These are phyloP conservation scores for Cyberlindnera galapagoensis DNA, from an alignment of 805 yeast species.

Conservation along the genomic window DNA sequence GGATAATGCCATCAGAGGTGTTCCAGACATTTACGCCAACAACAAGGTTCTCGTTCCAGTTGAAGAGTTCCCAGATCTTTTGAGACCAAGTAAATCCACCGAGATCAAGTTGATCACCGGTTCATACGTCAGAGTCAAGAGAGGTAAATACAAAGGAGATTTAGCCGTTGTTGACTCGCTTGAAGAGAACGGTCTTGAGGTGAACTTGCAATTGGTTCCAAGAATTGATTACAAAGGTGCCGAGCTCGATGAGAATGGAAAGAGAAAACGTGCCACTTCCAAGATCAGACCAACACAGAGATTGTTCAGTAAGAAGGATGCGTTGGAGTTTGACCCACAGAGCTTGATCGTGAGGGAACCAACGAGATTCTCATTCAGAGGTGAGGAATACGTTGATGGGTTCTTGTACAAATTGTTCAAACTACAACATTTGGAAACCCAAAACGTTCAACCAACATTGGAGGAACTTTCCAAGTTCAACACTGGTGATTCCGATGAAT, in stretches of 20 bases:
- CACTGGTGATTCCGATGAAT: constrained; percentile 66
- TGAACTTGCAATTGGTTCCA: constrained; percentile 88
- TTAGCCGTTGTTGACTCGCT: constrained; percentile 89
- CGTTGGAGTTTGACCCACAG: constrained; percentile 74
- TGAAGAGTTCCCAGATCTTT: constrained; percentile 86
- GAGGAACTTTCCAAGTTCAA: constrained; percentile 84
- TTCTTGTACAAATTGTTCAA: constrained; percentile 82
- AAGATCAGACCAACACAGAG: constrained; percentile 80
- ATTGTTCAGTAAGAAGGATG: constrained; percentile 83
- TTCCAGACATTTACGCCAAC: constrained; percentile 73
- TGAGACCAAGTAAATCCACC: constrained; percentile 82
- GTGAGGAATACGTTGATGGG: constrained; percentile 88
- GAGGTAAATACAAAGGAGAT: constrained; percentile 91
- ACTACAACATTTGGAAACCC: constrained; percentile 72
- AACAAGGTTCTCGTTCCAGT: constrained; percentile 88
- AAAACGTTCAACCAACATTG: constrained; percentile 76
- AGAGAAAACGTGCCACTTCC: constrained; percentile 47
- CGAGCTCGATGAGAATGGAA: constrained; percentile 43
- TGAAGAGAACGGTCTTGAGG: constrained; percentile 93
- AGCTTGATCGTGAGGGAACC: constrained; percentile 61
- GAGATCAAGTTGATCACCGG: constrained; percentile 91
- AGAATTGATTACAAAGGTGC: constrained; percentile 84
- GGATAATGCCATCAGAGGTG: constrained; percentile 79
- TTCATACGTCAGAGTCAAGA: constrained; percentile 79
- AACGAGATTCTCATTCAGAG: constrained; percentile 64